phyloP scores from a whole-genome alignment of 1,139 yeast species.

The Wickerhamomyces sp. region DNA sequence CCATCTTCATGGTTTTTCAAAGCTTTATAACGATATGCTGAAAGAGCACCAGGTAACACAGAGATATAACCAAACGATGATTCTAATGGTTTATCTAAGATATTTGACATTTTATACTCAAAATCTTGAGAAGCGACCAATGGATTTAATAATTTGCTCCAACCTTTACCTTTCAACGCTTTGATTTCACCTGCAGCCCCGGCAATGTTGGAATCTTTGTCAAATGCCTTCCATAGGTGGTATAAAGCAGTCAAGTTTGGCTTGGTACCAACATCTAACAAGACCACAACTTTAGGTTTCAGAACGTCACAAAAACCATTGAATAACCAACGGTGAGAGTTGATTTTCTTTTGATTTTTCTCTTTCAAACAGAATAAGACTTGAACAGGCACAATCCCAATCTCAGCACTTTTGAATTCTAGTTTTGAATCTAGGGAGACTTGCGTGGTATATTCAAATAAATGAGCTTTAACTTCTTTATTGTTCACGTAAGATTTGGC shows the following conservation, averaged over 20 bases:
- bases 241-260: constrained; percentile 83
- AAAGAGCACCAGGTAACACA: constrained; percentile 93
- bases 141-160: constrained; percentile 79
- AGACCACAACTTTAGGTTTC: constrained; percentile 81
- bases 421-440: constrained; percentile 80
- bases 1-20: constrained; percentile 82
- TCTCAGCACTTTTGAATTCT: constrained; percentile 75
- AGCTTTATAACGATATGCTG: constrained; percentile 91
- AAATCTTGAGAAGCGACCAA: constrained; percentile 94
- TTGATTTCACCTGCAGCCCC: constrained; percentile 98
- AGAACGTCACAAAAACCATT: constrained; percentile 87
- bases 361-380: constrained; percentile 87
- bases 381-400: constrained; percentile 89
- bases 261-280: constrained; percentile 90
- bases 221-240: constrained; percentile 95
- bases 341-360: constrained; percentile 81
- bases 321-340: constrained; percentile 93
- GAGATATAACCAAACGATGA: constrained; percentile 90
- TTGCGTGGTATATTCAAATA: constrained; percentile 92
- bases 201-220: constrained; percentile 91
- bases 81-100: constrained; percentile 91
- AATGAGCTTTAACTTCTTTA: constrained; percentile 84
- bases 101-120: constrained; percentile 94
- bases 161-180: constrained; percentile 87
- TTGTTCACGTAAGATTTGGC: constrained; percentile 92